A percentile compares a stretch with the other conserved stretches of the same genome.
phyloP scores from a whole-genome alignment of 305 asterid genomes.

The Ajuga reptans region DNA sequence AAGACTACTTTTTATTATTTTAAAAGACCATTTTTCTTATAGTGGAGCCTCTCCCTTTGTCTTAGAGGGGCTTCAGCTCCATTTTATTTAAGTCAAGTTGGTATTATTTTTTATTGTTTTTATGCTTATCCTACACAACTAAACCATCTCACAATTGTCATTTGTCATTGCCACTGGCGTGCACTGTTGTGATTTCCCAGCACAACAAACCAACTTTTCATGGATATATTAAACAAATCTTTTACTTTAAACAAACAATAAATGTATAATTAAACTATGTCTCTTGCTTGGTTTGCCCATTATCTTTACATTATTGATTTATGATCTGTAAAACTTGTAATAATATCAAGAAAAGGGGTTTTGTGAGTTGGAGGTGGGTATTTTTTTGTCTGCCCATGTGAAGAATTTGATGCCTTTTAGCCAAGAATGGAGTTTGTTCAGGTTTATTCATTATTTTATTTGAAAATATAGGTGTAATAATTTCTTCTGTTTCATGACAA shows the following conservation, averaged over 20 bases:
- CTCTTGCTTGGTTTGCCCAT: too few species aligned
- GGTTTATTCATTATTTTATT: neutral
- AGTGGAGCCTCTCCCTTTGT: too few species aligned
- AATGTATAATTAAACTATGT: neutral
- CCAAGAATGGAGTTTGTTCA: neutral
- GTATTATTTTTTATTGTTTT: neutral
- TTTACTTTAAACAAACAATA: too few species aligned
- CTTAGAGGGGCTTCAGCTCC: too few species aligned
- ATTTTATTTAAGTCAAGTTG: neutral
- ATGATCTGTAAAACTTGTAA: conserved; percentile 31
- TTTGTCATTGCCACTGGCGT: neutral
- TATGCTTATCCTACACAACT: neutral
- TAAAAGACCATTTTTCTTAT: too few species aligned
- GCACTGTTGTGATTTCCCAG: conserved; percentile 11
- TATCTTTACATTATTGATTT: neutral
- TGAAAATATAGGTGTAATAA: neutral
- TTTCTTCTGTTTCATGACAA: neutral
- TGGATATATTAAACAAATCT: neutral
- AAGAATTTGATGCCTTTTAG: conserved; percentile 24
- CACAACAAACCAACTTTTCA: conserved; percentile 9
- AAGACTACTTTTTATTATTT: too few species aligned
- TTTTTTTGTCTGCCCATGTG: conserved; percentile 14
- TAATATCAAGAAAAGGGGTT: conserved; percentile 7
- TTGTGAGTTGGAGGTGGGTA: conserved; percentile 26
- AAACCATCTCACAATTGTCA: neutral